A percentile compares a stretch with the other conserved stretches of the same genome.
Evolutionary conservation across 2,329 filamentous ascomycete genomes (phyloP).

Genomic region (Pseudogymnoascus sp.): DNA sequence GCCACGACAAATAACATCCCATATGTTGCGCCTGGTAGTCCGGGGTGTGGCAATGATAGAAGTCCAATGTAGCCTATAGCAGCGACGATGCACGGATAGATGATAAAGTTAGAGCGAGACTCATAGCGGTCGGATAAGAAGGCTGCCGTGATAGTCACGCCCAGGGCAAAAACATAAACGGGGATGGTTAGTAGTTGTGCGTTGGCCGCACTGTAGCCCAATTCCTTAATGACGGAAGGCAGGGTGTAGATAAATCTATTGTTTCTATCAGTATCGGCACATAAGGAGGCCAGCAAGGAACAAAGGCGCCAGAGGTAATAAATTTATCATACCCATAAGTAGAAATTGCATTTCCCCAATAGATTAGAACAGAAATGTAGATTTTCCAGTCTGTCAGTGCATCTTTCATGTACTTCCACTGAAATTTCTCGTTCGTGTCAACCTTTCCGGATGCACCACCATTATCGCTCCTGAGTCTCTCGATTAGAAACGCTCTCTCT

Average conservation of each 20-base stretch:
- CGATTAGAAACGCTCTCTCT: conserved; percentile 62
- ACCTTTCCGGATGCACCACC: conserved; percentile 41
- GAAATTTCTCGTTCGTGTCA: conserved; percentile 33
- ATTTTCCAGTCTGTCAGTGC: conserved; percentile 31
- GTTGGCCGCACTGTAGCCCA: conserved; percentile 18
- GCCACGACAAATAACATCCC: conserved; percentile 75
- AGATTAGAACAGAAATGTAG: conserved; percentile 22
- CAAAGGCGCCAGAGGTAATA: not conserved
- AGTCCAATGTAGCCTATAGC: conserved; percentile 17
- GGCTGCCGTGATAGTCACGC: conserved; percentile 11
- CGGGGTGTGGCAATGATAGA: conserved; percentile 25
- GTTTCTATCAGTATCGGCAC: not conserved
- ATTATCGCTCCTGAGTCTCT: conserved; percentile 59
- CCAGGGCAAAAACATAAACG: conserved; percentile 16
- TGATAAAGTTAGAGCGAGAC: conserved; percentile 19
- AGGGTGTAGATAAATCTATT: conserved; percentile 19
- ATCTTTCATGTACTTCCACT: conserved; percentile 23
- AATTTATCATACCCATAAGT: conserved; percentile 9
- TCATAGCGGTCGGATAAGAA: conserved; percentile 16
- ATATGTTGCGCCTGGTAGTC: conserved; percentile 62
- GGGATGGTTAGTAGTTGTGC: conserved; percentile 20
- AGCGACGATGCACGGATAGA: conserved; percentile 15
- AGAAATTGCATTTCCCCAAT: conserved; percentile 10
- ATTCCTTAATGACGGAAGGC: conserved; percentile 19
- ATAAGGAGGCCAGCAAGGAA: not conserved